Evolutionary conservation across 2,329 filamentous ascomycete genomes (phyloP), one percentile per base, ranked within the genome.

Genomic region (Ophiocordyceps polyrhachis-furcata): DNA sequence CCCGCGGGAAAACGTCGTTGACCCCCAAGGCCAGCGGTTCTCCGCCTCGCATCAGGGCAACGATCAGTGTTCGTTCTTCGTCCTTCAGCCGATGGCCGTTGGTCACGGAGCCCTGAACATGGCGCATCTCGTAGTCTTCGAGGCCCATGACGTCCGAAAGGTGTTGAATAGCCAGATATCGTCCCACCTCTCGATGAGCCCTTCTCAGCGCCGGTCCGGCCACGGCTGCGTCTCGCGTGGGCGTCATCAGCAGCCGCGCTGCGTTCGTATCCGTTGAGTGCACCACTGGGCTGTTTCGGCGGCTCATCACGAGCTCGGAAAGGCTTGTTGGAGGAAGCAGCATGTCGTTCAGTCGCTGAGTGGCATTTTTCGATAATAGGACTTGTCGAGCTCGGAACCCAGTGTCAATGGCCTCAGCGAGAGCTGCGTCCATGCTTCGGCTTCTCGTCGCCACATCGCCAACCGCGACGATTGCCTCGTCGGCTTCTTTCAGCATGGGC

Each of bases 21-120:
- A 81, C 61, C 0, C 75, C 75, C 1, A 68, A 55, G 0, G 76
- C 76, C 70, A 81, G 74, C 0, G 74, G 64, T 49, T 79, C 74
- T 9, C 75, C 76, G 2, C 70, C 74, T 9, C 74, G 70, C 74
- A 81, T 80, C n/a, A 80, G 49, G 0, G 74, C 63, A 1, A 79
- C 58, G 42, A 81, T 77, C 1, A 63, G 46, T 0, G 72, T 79
- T 9, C 59, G 44, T 1, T 57, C 8, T 52, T 80, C 74, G 44
- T 68, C 23, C 0, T 40, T 46, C 2, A 80, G 58, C 8, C 58
- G 64, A 51, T 70, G 60, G 0, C 74, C 74, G 0, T 23, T 53
- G 0, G 62, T 66, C 1, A 48, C 6, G 29, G 64, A 48, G 4
- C 66, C 69, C 47, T 74, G 69, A 0, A 79, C 73, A 47, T 79